Conservation (phyloP, 1,139 yeast species). For the Schwanniomyces etchellsii region DNA sequence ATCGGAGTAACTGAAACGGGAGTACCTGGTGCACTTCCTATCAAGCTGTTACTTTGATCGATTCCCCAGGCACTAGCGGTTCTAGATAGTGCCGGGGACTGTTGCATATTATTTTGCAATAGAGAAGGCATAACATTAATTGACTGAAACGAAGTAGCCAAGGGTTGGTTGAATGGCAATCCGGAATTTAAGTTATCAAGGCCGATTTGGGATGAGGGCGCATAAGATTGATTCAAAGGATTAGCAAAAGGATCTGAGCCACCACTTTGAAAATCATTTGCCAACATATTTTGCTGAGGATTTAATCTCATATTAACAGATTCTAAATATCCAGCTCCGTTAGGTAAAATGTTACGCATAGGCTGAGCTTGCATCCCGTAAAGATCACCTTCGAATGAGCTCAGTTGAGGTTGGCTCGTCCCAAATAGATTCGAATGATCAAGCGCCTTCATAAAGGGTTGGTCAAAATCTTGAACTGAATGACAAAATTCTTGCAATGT, state of each 20-base stretch:
- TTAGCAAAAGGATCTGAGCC: constrained; percentile 20
- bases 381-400: neutral
- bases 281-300: constrained; percentile 18
- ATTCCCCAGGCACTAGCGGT: constrained; percentile 39
- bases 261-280: constrained; percentile 18
- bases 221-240: constrained; percentile 10
- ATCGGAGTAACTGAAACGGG: constrained; percentile 23
- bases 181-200: constrained; percentile 18
- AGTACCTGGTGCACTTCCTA: constrained; percentile 22
- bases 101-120: constrained; percentile 25
- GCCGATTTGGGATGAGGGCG: constrained; percentile 16
- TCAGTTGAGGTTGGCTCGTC: neutral
- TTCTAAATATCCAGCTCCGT: constrained; percentile 17
- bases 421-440: neutral
- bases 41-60: constrained; percentile 16
- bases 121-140: constrained; percentile 23
- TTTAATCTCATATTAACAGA: constrained; percentile 20
- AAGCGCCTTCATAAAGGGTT: constrained; percentile 33
- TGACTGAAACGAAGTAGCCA: constrained; percentile 8
- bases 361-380: neutral
- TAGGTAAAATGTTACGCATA: constrained; percentile 1
- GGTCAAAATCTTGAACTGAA: constrained; percentile 41
- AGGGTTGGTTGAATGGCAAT: constrained; percentile 9
- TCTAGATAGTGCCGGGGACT: constrained; percentile 30
- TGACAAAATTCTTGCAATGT: constrained; percentile 44